Base-by-base conservation (phyloP, 495 filamentous ascomycete species). In the Penicillium pulvis region DNA sequence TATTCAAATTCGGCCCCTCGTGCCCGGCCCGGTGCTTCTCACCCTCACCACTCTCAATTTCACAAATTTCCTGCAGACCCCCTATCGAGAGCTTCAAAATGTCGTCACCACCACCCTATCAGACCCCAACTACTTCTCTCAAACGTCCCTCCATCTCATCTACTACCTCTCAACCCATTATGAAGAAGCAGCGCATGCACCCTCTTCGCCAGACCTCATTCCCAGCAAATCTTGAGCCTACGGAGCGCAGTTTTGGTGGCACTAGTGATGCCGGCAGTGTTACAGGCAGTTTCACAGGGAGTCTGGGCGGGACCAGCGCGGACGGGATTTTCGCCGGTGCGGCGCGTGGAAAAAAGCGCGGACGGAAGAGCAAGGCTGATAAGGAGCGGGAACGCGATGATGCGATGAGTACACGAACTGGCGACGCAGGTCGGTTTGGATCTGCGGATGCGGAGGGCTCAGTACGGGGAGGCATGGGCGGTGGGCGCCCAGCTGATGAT, bases 131-230 rank as follows among this genome's bases (percentile, higher is more conserved):
- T 23, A 77, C 75, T 51, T 71, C 75, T 6, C 70, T 77, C 52
- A 80, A 80, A 67, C 74, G 78, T 24, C 69, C 72, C 17, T 79
- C 76, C 9, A 71, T 78, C 51, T 75, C 76, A 41, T 74, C 74
- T 17, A 57, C 70, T 31, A 41, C 64, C 56, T 76, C 76, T n/a
- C 70, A 74, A 53, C 65, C 69, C 6, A 49, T 70, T 31, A 64
- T 61, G 56, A 67, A 64, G 33, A 72, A 74, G 52, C 51, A 69
- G 43, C 76, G 75, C 61, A 77, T 77, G 73, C 91, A 95, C 69
- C 90, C 90, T 10, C 87, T 97, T 19, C 89, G 92, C 30, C 91
- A 96, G 66, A 94, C 92, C 49, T 93, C 92, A 0, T 96, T 95
- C 71, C 89, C 91, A 0, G 89, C 84, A 4, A 71, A 67, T 26